Evolutionary conservation across 148 eudicot species (phyloP), one percentile per base, ranked within the genome.

Genomic region (Polygonum maritimum): DNA sequence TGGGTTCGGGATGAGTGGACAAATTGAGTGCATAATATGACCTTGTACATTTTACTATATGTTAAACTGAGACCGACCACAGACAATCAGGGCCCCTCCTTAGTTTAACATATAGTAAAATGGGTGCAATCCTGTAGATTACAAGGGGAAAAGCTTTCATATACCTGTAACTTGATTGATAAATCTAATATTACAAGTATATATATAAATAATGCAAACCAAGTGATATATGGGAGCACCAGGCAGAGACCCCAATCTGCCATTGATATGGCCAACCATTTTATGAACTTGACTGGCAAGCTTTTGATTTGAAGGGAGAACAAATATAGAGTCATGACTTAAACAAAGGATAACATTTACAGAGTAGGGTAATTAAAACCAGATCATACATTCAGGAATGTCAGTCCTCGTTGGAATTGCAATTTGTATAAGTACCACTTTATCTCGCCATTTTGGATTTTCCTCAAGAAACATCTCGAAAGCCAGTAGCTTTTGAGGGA

Each of bases 261-360:
- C 97, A 79, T 92, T 92, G 76, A 92, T 92, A 62, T 96, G 93
- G 57, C 98, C 98, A 72, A 92, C 96, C 74, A 92, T 92, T 83
- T 92, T 93, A 85, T 90, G 95, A 81, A 92, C 98, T 69, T 92
- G 98, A 78, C 96, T 90, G 7, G 96, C 89, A 77, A 92, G 98
- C 76, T 89, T 92, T 80, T 92, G 95, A 88, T 92, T 93, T 90
- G 86, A 75, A 79, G 57, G 69, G 76, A 13, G 12, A 60, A 44
- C 14, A 26, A 47, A 15, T 26, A 0, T 26, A 26, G 31, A 26
- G 31, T 26, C 31, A 26, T 26, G 31, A 26, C 31, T 26, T 26
- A 26, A 26, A 26, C 13, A 57, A 19, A 57, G 31, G 33, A 57
- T 51, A 21, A 19, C 33, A 55, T 4, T 16, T 55, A 55, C 14